These are phyloP conservation scores for Asterionellopsis glacialis DNA, from an alignment of 108 stramenopile species.

Conservation along the genomic window DNA sequence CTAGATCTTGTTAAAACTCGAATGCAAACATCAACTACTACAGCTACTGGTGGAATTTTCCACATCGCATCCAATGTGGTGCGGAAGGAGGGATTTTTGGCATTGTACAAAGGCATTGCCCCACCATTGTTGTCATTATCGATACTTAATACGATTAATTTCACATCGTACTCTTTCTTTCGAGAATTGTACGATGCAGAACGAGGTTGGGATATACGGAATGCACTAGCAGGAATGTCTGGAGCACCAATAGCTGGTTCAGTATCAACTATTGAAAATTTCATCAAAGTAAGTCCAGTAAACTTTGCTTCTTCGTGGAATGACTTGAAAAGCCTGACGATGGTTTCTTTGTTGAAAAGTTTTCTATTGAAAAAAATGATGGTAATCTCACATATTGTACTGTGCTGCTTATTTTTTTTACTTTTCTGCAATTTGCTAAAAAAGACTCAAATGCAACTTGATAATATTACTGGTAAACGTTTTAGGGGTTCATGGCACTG, in stretches of 20 bases:
- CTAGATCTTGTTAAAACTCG: conserved; percentile 38
- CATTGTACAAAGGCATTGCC: conserved; percentile 78
- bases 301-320: no score
- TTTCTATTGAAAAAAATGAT: no score
- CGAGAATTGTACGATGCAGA: conserved; percentile 54
- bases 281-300: conserved; percentile 41
- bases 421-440: no score
- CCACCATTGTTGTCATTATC: conserved; percentile 81
- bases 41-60: conserved; percentile 18
- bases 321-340: no score
- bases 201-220: conserved; percentile 68
- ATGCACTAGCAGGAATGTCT: conserved; percentile 70
- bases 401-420: no score
- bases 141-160: conserved; percentile 82
- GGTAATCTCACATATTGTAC: no score
- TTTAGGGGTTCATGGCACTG: conserved; percentile 64
- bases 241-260: conserved; percentile 69
- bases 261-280: conserved; percentile 83
- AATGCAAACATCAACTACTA: conserved; percentile 32
- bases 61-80: conserved; percentile 45
- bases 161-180: conserved; percentile 75
- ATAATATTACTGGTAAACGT: conserved; percentile 34
- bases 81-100: conserved; percentile 62
- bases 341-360: no score
- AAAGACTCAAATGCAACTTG: conserved; percentile 60